A percentile compares a stretch with the other conserved stretches of the same genome.
These are phyloP conservation scores for Alopecurus myosuroides DNA, from an alignment of 176 grass and related monocot genomes.

Conservation along the genomic window DNA sequence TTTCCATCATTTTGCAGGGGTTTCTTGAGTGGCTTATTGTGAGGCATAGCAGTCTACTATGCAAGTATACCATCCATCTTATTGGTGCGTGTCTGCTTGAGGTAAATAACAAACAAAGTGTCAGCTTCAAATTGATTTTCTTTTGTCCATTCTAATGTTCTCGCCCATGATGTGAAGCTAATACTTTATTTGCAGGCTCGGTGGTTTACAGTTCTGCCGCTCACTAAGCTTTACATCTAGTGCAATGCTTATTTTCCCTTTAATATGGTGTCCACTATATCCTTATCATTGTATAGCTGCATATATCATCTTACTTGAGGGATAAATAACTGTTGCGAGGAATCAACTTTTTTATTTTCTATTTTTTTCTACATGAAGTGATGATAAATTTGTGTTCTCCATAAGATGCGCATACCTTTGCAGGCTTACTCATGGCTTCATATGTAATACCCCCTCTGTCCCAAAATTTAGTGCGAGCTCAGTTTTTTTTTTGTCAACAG, in stretches of 20 bases:
- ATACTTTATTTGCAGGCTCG: background rate
- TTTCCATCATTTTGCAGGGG: slow-evolving; percentile 45
- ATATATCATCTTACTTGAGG: background rate
- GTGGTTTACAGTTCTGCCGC: background rate
- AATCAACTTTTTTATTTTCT: background rate
- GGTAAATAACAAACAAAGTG: background rate
- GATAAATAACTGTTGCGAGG: background rate
- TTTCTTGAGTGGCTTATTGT: slow-evolving; percentile 77
- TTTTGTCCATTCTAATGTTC: background rate
- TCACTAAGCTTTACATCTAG: background rate
- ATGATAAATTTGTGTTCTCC: background rate
- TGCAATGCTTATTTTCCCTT: background rate
- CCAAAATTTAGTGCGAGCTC: too few species aligned
- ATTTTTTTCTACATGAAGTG: background rate
- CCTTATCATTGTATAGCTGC: background rate
- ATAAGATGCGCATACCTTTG: too few species aligned
- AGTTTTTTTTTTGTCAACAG: too few species aligned
- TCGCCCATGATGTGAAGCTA: background rate
- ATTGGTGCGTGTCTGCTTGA: background rate
- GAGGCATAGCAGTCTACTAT: slow-evolving; percentile 15
- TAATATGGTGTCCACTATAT: background rate
- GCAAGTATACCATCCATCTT: background rate
- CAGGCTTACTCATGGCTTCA: too few species aligned
- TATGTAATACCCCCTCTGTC: too few species aligned
- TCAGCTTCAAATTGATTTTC: background rate